Base-by-base conservation (phyloP, 345 rosid genomes). In the Hypericum perforatum region DNA sequence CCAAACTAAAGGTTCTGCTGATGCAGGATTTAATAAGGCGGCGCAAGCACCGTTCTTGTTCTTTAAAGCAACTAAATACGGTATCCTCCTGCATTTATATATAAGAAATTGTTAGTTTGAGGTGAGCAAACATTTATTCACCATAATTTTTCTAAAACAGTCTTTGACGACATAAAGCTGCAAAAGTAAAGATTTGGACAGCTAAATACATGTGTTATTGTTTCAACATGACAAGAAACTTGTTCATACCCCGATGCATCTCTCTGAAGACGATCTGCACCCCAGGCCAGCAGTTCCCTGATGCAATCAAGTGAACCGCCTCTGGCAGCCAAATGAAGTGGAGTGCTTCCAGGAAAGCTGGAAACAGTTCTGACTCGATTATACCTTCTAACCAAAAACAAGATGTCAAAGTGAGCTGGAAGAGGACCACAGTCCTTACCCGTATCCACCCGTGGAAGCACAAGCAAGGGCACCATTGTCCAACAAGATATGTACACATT, bases 281-380 rank as follows among this genome's bases (percentile, higher is more conserved):
- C 97, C 95, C 97, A 89, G 6, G 97, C 97, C 62, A 94, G 79
- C 74, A 94, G 70, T 37, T 77, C 84, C 2, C 95, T 84, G 38
- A 84, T 78, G 60, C 99, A 94, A 63, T 86, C 99, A 11, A 86
- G 82, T 68, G 97, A 94, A 43, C 99, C 99, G 0, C 95, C 94
- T 73, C 97, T 78, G 16, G 99, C 99, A 39, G 99, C 99, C 64
- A 94, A 73, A 74, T 89, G 99, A 69, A 94, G 99, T 72, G 99
- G 94, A 52, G 99, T 86, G 61, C 94, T 89, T 14, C 94, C 97
- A 0, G 92, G 91, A 53, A 58, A 82, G 37, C 99, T 94, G 71
- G 42, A 72, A 65, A 60, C 53, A 70, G 52, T 53, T 63, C 45
- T 6, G 39, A 7, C 54, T 66, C 56, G 67, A 61, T 64, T 22